Evolutionary conservation across 495 filamentous ascomycete species (phyloP), one percentile per base, ranked within the genome.

Genomic region (Aspergillus mulundensis): DNA sequence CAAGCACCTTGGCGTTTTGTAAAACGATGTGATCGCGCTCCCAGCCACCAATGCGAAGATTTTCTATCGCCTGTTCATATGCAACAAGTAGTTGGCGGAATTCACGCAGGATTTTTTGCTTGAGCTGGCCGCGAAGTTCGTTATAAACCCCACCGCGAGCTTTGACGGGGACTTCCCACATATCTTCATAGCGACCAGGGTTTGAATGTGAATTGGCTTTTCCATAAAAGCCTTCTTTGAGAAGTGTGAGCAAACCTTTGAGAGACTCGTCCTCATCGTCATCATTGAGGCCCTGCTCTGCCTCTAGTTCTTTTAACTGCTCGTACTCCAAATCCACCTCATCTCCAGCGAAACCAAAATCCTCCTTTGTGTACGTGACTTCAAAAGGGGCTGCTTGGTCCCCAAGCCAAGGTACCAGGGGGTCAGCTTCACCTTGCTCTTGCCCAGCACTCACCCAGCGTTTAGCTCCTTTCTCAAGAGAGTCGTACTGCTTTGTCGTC

Each of bases 321-420:
- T 90, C 87, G 40, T 79, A 81, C 30, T 87, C 86, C 6, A 85
- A 70, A 46, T 90, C 86, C 3, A 69, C 69, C 30, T 89, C 85
- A 62, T 89, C 86, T 21, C 80, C 73, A 11, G 73, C 74, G 36
- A 80, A 73, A 0, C 74, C 75, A 53, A 81, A 75, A 38, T 76
- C 63, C 34, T 81, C 74, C 4, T 66, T 58, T 19, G 62, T 50
- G 30, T 77, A 74, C 18, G 66, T 59, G 3, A 70, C 67, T 19
- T 74, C 56, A 24, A 81, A 75, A 23, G 62, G 52, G 12, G 66
- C 45, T 51, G 80, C 61, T 52, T 73, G 61, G 12, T 79, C 77
- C 5, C 83, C 81, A 30, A 94, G 72, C 88, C 88, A 92, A 12
- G 76, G 65, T 3, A 69, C 66, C 51, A 94, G 77, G 0, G 79